Base-by-base conservation (phyloP, 2,329 filamentous ascomycete genomes). In the Talaromyces rugulosus region DNA sequence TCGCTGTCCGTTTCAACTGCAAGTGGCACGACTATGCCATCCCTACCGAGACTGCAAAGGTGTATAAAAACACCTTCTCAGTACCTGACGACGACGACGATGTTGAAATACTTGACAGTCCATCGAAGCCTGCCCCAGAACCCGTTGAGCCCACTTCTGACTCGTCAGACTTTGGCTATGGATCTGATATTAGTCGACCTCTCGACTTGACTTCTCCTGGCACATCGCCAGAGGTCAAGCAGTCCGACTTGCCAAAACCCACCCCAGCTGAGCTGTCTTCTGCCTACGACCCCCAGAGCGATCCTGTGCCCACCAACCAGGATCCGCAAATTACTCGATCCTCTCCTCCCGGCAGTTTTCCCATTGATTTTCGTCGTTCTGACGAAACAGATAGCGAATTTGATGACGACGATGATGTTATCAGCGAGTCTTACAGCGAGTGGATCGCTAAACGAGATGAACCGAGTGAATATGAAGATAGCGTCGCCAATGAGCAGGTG, bases 21-120 rank as follows among this genome's bases (percentile, higher is more conserved):
- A 52, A 60, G 30, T 63, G 62, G 62, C 58, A 63, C 23, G 62
- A 60, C 16, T 33, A 56, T 9, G 11, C 59, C 54, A 16, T 12
- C 40, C 23, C n/a, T 7, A 28, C 34, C 61, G 53, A 60, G 47
- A 27, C 56, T n/a, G 11, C 58, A 12, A 65, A 57, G 31, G 61
- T 62, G 11, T 63, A 70, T 2, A 71, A 66, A 28, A 79, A 79
- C 61, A 77, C 72, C 12, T 80, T 78, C 62, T 70, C 69, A 56
- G 75, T 78, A 7, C 76, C 78, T 14, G 76, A 77, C 16, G 74
- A 75, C 30, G 75, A 47, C 42, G 42, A 42, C 40, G 40, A 47
- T 6, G 7, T 47, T 47, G n/a, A 47, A 18, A 3, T 58, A 62
- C 30, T 58, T 30, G 58, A 66, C 36, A 14, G 47, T 30, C 57